Conservation (phyloP, 768 basidiomycete genomes). For the Coprinopsis cinerea region DNA sequence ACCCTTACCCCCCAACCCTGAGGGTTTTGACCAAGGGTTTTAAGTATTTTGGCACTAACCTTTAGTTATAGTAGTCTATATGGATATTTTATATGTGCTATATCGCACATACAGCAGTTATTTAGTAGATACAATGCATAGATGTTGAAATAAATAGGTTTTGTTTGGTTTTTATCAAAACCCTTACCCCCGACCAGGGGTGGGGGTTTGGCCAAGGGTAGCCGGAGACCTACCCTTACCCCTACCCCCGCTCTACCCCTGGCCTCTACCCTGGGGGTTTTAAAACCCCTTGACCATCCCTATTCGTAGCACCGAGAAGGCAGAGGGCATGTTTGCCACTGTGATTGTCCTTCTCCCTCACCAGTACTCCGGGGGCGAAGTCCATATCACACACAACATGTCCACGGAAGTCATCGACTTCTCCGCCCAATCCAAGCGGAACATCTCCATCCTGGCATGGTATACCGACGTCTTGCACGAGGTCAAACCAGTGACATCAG, state of each 20-base stretch:
- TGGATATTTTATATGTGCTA: not conserved
- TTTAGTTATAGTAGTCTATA: not conserved
- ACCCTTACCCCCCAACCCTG: too few relatives aligned
- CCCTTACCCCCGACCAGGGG: too few relatives aligned
- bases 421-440: conserved; percentile 18
- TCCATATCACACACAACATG: conserved; percentile 32
- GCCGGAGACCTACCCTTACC: not conserved
- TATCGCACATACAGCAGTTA: too few relatives aligned
- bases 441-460: conserved; percentile 38
- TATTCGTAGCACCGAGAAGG: conserved; percentile 32
- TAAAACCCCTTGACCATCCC: too few relatives aligned
- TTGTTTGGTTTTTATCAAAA: too few relatives aligned
- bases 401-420: conserved; percentile 27
- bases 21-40: too few relatives aligned
- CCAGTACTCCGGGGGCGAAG: conserved; percentile 34
- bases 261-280: too few relatives aligned
- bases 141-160: too few relatives aligned
- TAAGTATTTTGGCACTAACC: too few relatives aligned
- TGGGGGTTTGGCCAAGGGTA: not conserved
- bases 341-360: conserved; percentile 39
- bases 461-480: conserved; percentile 44
- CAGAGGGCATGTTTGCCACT: conserved; percentile 40
- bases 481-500: conserved; percentile 38
- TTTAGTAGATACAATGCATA: too few relatives aligned
- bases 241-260: too few relatives aligned